Evolutionary conservation across 768 basidiomycete genomes (phyloP).

Genomic region (Pleurotus tuber-regium): DNA sequence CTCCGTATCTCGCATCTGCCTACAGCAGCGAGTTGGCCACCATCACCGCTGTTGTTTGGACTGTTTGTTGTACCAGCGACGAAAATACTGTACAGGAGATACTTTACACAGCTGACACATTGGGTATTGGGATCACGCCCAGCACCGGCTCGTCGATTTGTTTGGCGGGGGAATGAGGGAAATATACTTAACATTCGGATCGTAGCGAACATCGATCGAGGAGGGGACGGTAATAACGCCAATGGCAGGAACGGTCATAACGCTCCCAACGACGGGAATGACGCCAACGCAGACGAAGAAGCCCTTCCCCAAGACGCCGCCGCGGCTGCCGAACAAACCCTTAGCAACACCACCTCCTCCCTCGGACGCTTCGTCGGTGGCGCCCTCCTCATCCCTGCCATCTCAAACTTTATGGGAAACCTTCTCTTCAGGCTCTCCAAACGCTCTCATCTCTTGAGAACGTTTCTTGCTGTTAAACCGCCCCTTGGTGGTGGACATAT

Average conservation of each 20-base stretch:
- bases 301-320: slow-evolving; percentile 38
- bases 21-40: slow-evolving; percentile 45
- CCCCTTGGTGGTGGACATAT: slow-evolving; percentile 19
- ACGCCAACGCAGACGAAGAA: slow-evolving; percentile 17
- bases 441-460: slow-evolving; percentile 36
- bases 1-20: slow-evolving; percentile 28
- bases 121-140: slow-evolving; percentile 42
- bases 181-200: slow-evolving; percentile 13
- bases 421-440: slow-evolving; percentile 55
- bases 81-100: slow-evolving; percentile 39
- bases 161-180: slow-evolving; percentile 17
- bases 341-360: slow-evolving; percentile 55
- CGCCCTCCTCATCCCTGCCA: slow-evolving; percentile 63
- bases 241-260: slow-evolving; percentile 21
- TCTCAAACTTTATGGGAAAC: slow-evolving; percentile 64
- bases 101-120: slow-evolving; percentile 37
- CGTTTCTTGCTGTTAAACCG: slow-evolving; percentile 34
- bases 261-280: slow-evolving; percentile 18
- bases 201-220: slow-evolving; percentile 14
- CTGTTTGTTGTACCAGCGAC: slow-evolving; percentile 50
- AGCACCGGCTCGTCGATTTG: slow-evolving; percentile 15
- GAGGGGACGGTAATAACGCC: slow-evolving; percentile 3
- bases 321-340: slow-evolving; percentile 55
- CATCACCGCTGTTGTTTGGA: slow-evolving; percentile 56
- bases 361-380: slow-evolving; percentile 69